These are phyloP conservation scores for Fragaria nilgerrensis DNA, from an alignment of 306 rosid species.

Conservation along the genomic window DNA sequence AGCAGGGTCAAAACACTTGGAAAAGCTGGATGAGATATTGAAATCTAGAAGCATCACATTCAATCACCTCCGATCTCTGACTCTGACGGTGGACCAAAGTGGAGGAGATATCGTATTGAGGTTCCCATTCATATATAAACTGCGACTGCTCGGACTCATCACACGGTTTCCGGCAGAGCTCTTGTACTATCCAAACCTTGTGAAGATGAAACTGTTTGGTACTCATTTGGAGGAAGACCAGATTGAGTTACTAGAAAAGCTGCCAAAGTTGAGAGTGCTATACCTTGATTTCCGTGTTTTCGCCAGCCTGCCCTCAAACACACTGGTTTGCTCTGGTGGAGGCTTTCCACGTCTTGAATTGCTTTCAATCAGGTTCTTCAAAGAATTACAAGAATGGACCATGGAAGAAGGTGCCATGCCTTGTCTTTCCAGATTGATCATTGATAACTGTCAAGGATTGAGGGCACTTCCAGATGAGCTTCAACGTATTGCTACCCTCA, in stretches of 20 bases:
- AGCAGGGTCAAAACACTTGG: background rate
- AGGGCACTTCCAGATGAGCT: background rate
- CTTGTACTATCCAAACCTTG: background rate
- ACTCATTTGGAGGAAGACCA: constrained; percentile 31
- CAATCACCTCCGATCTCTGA: background rate
- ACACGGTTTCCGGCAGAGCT: too few species aligned
- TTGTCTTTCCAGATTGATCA: background rate
- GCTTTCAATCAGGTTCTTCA: too few species aligned
- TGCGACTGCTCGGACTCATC: background rate
- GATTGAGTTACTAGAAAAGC: constrained; percentile 38
- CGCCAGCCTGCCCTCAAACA: rapidly evolving
- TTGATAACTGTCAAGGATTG: background rate
- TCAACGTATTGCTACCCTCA: background rate
- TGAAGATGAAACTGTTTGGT: constrained; percentile 30
- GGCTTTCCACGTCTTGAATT: constrained; percentile 1
- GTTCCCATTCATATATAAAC: background rate
- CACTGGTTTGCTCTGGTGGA: constrained; percentile 22
- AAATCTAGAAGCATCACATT: background rate
- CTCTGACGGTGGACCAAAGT: background rate
- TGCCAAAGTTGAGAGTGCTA: constrained; percentile 41
- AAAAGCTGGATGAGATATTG: background rate
- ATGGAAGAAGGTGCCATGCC: constrained; percentile 38
- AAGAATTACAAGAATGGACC: constrained; percentile 24
- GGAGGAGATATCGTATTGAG: too few species aligned
- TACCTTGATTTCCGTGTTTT: background rate